These are phyloP conservation scores for Nitzschia palea DNA, from an alignment of 108 stramenopile genomes.

Conservation along the genomic window DNA sequence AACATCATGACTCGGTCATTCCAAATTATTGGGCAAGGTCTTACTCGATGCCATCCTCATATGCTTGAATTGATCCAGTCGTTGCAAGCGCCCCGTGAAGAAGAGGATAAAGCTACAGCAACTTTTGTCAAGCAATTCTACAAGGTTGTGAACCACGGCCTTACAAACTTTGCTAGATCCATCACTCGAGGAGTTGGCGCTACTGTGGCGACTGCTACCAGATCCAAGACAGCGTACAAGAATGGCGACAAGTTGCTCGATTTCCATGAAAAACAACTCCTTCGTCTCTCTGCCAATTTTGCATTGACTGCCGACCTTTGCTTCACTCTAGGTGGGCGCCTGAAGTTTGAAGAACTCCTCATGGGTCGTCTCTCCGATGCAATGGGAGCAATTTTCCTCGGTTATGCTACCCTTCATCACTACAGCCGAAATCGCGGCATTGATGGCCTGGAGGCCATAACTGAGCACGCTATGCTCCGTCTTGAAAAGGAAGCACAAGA, in stretches of 20 bases:
- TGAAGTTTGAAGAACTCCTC: conserved; percentile 97
- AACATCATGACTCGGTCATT: conserved; percentile 98
- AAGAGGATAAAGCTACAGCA: conserved; percentile 79
- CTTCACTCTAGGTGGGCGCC: conserved; percentile 92
- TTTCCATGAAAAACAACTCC: conserved; percentile 91
- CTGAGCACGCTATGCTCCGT: conserved; percentile 96
- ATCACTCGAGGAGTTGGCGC: conserved; percentile 73
- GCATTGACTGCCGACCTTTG: conserved; percentile 94
- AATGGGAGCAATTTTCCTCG: conserved; percentile 96
- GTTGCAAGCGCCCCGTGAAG: conserved; percentile 84
- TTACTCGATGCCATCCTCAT: conserved; percentile 97
- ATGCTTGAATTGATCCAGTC: conserved; percentile 91
- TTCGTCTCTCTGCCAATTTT: conserved; percentile 94
- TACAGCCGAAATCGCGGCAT: conserved; percentile 87
- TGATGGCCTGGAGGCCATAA: conserved; percentile 91
- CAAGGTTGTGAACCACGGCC: conserved; percentile 90
- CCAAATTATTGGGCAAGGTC: conserved; percentile 97
- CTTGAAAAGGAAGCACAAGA: conserved; percentile 90
- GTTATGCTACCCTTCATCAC: conserved; percentile 95
- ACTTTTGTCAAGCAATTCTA: conserved; percentile 90
- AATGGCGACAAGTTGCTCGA: conserved; percentile 82
- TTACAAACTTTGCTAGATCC: conserved; percentile 80
- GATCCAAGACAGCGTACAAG: conserved; percentile 90
- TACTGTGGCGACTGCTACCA: conserved; percentile 64
- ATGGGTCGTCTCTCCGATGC: conserved; percentile 96